Conservation (phyloP, 2,329 filamentous ascomycete genomes). For the Colletotrichum navitas region DNA sequence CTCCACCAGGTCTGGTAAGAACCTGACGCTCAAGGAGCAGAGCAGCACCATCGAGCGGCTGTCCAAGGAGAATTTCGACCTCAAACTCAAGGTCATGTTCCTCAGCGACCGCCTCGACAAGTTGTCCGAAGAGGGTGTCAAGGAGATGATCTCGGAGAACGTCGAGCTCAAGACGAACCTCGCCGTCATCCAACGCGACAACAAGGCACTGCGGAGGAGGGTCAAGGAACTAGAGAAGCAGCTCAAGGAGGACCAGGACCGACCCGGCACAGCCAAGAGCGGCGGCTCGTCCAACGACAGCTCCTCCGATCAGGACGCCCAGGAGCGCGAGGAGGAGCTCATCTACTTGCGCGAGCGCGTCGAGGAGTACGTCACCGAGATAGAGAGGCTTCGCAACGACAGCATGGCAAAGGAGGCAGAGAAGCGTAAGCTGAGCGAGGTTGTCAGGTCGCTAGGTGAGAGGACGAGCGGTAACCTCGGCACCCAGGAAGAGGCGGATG, state of each 20-base stretch:
- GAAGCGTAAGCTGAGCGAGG: slow-evolving; percentile 86
- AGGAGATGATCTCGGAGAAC: slow-evolving; percentile 98
- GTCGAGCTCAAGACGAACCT: slow-evolving; percentile 94
- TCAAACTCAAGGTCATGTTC: slow-evolving; percentile 98
- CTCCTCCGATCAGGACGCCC: slow-evolving; percentile 67
- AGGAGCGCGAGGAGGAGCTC: slow-evolving; percentile 87
- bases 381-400: slow-evolving; percentile 85
- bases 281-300: slow-evolving; percentile 69
- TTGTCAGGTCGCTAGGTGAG: slow-evolving; percentile 71
- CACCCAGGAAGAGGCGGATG: slow-evolving; percentile 77
- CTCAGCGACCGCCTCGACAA: slow-evolving; percentile 93
- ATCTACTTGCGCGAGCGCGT: slow-evolving; percentile 86
- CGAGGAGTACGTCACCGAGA: slow-evolving; percentile 85
- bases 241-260: slow-evolving; percentile 73
- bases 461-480: slow-evolving; percentile 63
- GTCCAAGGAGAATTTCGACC: slow-evolving; percentile 97
- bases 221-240: slow-evolving; percentile 90
- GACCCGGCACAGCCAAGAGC: slow-evolving; percentile 71
- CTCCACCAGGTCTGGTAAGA: slow-evolving; percentile 70
- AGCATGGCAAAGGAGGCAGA: slow-evolving; percentile 84
- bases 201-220: slow-evolving; percentile 82
- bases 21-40: slow-evolving; percentile 94
- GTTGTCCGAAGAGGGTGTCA: slow-evolving; percentile 94
- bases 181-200: slow-evolving; percentile 90
- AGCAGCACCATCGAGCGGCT: slow-evolving; percentile 96